Base-by-base conservation (phyloP, 805 yeast genomes). In the Lipomyces sp. region DNA sequence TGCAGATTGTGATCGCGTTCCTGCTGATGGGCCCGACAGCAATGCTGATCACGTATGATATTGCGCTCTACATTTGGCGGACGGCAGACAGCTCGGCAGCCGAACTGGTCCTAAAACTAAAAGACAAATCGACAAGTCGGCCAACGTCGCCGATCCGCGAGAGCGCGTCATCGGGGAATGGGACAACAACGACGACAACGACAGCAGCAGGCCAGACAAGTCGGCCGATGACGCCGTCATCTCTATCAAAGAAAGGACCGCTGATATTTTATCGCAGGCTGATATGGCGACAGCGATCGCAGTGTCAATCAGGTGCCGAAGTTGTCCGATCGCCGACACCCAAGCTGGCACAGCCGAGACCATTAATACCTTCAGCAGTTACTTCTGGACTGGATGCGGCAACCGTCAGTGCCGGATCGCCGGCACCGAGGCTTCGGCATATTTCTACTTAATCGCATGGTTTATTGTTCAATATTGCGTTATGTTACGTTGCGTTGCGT, bases 41-140 rank as follows among this genome's bases (percentile, higher is more conserved):
- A 5, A 39, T 59, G 48, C 62, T 65, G 32, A 51, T 65, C 32
- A 54, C 62, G 35, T 65, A 65, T 37, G 69, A 65, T 42, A 7
- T 65, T 24, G 57, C 57, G 8, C 50, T 65, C 35, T 65, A 65
- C 62, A 51, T 48, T 10, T 65, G 62, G 61, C 65, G 69, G 50
- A 60, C 61, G 5, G 61, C 61, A 10, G 60, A 57, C 39, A 15
- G 11, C 34, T 57, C 60, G 5, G 60, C 60, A 1, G 15, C 50
- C 15, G 53, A 57, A 4, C 35, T 57, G 13, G 50, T 57, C 13
- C 53, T 35, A 4, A 57, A 45, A 24, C 15, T 57, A 18, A 57
- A 35, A 53, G 34, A 24, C 24, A 32, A 24, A 5, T 57, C 60
- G 34, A 13, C 60, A n/a, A 29, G n/a, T 34, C 32, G 10, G 54